Evolutionary conservation across 306 rosid species (phyloP).

Genomic region (Quercus alba): DNA sequence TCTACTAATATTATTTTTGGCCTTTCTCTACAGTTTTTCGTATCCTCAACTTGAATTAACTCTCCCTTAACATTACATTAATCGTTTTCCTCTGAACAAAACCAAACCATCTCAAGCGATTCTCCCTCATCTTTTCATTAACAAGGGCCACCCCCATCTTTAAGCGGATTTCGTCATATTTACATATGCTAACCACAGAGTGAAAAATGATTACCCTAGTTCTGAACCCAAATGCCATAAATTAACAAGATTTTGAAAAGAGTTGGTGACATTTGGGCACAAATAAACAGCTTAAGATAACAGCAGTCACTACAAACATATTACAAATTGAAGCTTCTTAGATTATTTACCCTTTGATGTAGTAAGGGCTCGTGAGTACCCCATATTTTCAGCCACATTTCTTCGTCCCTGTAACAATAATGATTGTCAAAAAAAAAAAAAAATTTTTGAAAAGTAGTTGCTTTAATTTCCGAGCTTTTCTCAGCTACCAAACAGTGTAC

Average conservation of each 20-base stretch:
- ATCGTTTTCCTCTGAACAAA: too few relatives aligned
- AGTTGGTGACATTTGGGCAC: too few relatives aligned
- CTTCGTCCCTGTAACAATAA: slow-evolving; percentile 18
- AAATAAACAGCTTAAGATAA: too few relatives aligned
- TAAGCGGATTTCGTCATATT: too few relatives aligned
- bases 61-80: too few relatives aligned
- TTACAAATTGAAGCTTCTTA: neutral
- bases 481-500: neutral
- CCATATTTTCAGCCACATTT: slow-evolving; percentile 10
- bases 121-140: too few relatives aligned
- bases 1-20: too few relatives aligned
- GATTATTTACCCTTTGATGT: slow-evolving; percentile 15
- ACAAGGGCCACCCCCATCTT: neutral
- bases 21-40: too few relatives aligned
- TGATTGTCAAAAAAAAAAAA: neutral
- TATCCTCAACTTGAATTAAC: too few relatives aligned
- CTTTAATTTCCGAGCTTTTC: neutral
- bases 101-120: too few relatives aligned
- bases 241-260: neutral
- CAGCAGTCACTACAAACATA: neutral
- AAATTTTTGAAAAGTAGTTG: neutral
- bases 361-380: slow-evolving; percentile 3
- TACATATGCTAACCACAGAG: neutral
- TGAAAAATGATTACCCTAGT: neutral
- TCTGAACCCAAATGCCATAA: neutral